These are phyloP conservation scores for Neurospora pannonica DNA, from an alignment of 495 filamentous ascomycete genomes.

Conservation along the genomic window DNA sequence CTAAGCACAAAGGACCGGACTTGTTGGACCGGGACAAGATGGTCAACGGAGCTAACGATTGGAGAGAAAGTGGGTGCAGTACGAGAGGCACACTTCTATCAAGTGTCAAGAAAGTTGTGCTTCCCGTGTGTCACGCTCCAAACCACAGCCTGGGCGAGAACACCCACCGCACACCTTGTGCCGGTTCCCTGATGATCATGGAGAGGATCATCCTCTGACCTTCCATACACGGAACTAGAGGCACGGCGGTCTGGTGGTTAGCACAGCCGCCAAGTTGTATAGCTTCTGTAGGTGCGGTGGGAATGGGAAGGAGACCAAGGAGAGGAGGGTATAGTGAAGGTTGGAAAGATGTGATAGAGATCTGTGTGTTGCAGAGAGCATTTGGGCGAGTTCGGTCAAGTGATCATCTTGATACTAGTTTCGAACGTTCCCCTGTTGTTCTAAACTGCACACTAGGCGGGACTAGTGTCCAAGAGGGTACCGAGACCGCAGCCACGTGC, in stretches of 20 bases:
- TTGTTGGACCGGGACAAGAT: background rate
- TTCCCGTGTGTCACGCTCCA: background rate
- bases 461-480: background rate
- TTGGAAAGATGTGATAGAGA: background rate
- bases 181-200: background rate
- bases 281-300: background rate
- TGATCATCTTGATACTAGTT: background rate
- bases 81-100: background rate
- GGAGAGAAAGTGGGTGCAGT: background rate
- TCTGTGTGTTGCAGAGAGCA: background rate
- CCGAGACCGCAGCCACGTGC: background rate
- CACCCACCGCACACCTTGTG: background rate
- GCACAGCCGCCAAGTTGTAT: background rate
- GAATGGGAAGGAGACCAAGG: background rate
- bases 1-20: background rate
- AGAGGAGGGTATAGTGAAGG: background rate
- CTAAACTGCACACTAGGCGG: background rate
- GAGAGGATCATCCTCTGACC: background rate
- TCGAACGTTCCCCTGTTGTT: background rate
- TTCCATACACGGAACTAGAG: background rate
- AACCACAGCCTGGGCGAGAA: background rate
- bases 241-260: background rate
- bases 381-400: background rate
- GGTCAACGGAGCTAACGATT: background rate
- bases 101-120: background rate